These are phyloP conservation scores for Forsythia viridissima DNA, from an alignment of 257 asterid species.

Conservation along the genomic window DNA sequence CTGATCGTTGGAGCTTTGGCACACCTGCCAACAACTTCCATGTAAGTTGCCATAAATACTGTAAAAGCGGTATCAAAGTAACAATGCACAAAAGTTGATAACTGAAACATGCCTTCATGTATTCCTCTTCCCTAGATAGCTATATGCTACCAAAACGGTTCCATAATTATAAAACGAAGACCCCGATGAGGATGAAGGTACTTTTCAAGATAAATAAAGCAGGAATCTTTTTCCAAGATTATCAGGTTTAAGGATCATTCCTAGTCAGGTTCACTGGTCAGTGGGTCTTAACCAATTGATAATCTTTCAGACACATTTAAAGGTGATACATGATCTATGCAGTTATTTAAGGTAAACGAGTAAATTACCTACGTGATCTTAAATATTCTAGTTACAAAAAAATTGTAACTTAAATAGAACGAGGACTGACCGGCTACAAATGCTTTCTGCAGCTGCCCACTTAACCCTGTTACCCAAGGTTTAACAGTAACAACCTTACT, in stretches of 20 bases:
- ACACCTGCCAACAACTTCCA: conserved; percentile 58
- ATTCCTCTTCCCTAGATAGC: not conserved
- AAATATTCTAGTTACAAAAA: too few relatives aligned
- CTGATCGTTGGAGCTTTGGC: conserved; percentile 81
- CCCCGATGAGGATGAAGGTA: not conserved
- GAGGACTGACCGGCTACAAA: conserved; percentile 60
- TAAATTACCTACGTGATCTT: too few relatives aligned
- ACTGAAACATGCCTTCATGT: not conserved
- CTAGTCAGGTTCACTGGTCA: not conserved
- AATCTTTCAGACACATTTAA: not conserved
- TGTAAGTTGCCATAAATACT: not conserved
- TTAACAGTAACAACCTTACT: conserved; percentile 63
- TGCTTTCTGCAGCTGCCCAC: conserved; percentile 97
- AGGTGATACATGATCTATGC: not conserved
- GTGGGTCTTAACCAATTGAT: not conserved
- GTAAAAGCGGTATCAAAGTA: not conserved
- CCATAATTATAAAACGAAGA: not conserved
- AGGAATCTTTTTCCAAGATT: not conserved
- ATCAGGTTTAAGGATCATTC: not conserved
- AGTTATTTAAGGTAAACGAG: not conserved
- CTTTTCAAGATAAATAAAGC: not conserved
- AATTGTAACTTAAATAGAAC: not conserved
- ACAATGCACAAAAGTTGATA: not conserved
- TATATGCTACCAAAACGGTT: not conserved
- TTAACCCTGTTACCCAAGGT: conserved; percentile 92